Conservation (phyloP, 371 early-diverging fungal genomes). For the Smittium mucronatum region DNA sequence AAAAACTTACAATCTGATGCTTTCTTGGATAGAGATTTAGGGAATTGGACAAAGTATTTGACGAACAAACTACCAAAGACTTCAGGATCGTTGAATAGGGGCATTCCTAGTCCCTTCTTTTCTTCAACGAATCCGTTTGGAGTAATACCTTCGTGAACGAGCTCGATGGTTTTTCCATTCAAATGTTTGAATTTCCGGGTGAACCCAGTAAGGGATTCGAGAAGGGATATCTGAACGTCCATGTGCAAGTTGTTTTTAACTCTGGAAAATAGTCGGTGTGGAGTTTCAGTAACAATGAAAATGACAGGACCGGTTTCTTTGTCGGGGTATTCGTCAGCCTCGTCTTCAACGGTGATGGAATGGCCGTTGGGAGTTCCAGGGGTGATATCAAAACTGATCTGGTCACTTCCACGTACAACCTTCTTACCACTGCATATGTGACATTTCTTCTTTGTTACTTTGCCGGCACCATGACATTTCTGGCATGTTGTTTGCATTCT, state of each 20-base stretch:
- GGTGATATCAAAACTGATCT: slow-evolving; percentile 66
- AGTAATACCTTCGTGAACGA: slow-evolving; percentile 46
- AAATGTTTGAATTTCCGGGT: slow-evolving; percentile 64
- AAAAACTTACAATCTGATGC: slow-evolving; percentile 5
- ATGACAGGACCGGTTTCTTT: slow-evolving; percentile 72
- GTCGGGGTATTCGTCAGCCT: slow-evolving; percentile 87
- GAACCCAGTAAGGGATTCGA: slow-evolving; percentile 79
- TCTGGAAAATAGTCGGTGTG: slow-evolving; percentile 68
- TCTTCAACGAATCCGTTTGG: slow-evolving; percentile 54
- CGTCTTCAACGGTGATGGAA: slow-evolving; percentile 66
- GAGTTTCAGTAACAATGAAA: slow-evolving; percentile 63
- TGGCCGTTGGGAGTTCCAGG: slow-evolving; percentile 79
- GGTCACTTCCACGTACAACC: slow-evolving; percentile 68
- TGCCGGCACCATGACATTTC: slow-evolving; percentile 81
- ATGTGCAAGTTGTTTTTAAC: slow-evolving; percentile 67
- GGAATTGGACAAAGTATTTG: slow-evolving; percentile 79
- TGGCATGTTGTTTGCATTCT: slow-evolving; percentile 87
- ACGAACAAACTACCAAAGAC: slow-evolving; percentile 73
- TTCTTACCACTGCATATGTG: slow-evolving; percentile 72
- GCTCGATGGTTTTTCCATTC: slow-evolving; percentile 54
- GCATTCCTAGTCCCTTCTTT: slow-evolving; percentile 76
- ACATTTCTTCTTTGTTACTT: slow-evolving; percentile 61
- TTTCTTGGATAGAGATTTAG: slow-evolving; percentile 34
- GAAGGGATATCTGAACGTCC: slow-evolving; percentile 65
- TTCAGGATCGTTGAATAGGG: slow-evolving; percentile 44